phyloP scores from a whole-genome alignment of 257 asterid genomes.

The Solanum boliviense region DNA sequence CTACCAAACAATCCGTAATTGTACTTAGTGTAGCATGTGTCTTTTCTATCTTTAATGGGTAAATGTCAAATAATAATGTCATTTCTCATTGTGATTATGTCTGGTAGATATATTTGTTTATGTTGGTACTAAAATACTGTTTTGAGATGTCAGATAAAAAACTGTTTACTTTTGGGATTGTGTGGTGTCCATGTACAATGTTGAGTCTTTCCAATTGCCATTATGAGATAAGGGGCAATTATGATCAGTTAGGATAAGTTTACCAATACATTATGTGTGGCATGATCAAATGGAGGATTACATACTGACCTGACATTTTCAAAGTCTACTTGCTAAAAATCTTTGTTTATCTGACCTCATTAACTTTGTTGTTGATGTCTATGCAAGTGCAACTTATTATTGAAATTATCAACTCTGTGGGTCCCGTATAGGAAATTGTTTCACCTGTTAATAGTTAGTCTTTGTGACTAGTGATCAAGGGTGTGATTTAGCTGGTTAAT shows the following conservation, averaged over 20 bases:
- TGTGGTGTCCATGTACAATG: neutral
- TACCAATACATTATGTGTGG: neutral
- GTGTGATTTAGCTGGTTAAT: neutral
- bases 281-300: neutral
- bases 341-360: neutral
- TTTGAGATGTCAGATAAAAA: neutral
- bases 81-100: neutral
- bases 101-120: neutral
- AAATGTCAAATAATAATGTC: neutral
- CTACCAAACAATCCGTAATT: neutral
- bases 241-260: neutral
- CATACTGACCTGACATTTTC: neutral
- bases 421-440: neutral
- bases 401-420: neutral
- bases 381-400: neutral
- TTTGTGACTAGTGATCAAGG: neutral
- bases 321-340: neutral
- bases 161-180: neutral
- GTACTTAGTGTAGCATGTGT: neutral
- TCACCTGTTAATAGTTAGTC: neutral
- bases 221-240: neutral
- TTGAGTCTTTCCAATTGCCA: neutral
- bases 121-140: neutral
- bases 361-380: neutral
- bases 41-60: neutral